Evolutionary conservation across 345 rosid species (phyloP), one percentile per base, ranked within the genome.

Genomic region (Aquilaria sinensis): DNA sequence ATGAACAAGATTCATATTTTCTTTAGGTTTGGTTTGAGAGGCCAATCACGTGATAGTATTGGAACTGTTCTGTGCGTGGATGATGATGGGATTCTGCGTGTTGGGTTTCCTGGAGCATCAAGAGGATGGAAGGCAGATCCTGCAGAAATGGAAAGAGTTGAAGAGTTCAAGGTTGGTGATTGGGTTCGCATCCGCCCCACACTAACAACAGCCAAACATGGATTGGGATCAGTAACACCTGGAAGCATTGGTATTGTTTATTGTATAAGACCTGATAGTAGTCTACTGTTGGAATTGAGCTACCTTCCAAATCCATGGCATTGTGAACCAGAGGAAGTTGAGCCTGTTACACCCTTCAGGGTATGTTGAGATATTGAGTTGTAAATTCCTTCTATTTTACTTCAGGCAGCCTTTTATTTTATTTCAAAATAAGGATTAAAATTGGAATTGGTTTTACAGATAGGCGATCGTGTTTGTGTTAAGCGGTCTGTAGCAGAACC

Each of bases 41-140:
- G 83, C 67, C 97, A 88, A 53, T 90, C 96, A 62, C 88, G 81
- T 57, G 95, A 94, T 61, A 88, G 96, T 77, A 78, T 90, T 23
- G 97, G 99, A 63, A 94, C 99, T 67, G 99, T 94, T 64, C 66
- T 94, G 65, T 90, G 97, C 67, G 96, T 94, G 69, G 99, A 90
- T 72, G 99, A 94, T 64, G 99, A 94, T 76, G 99, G 99, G n/a
- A 88, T 94, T 72, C 71, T 94, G 71, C 92, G 99, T 57, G 96
- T 94, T 78, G 99, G 99, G 60, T 94, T 90, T 82, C 97, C 92
- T 60, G 99, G 99, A 81, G 99, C 99, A 71, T 94, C 99, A 64
- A 78, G 97, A 69, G 99, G 99, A 67, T 94, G 99, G 99, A 91
- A 94, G 80, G 99, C 97, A 71, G 99, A 94, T 77, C 99, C 99